Conservation (phyloP, 73 alveolate species). For the Halteria grandinella region DNA sequence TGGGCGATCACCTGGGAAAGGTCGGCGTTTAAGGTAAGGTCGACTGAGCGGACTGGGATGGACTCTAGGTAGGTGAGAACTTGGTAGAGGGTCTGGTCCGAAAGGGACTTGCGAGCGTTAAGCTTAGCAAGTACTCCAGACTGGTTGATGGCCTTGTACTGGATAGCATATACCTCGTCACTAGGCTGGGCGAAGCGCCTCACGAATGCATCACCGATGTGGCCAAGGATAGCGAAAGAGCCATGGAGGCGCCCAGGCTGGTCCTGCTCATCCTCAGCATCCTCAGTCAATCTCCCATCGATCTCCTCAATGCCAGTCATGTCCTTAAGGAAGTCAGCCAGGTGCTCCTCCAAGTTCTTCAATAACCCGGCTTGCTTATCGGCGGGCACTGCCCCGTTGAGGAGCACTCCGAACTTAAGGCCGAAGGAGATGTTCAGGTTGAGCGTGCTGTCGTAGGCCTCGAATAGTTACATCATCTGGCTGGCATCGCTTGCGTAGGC, state of each 20-base stretch:
- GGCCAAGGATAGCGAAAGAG: slow-evolving; percentile 14
- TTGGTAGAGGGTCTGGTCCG: slow-evolving; percentile 6
- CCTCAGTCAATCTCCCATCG: slow-evolving; percentile 9
- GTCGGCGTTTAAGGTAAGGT: slow-evolving; percentile 9
- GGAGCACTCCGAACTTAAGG: slow-evolving; percentile 28
- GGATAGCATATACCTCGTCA: neutral
- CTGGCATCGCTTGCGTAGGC: neutral
- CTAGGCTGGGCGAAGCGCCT: slow-evolving; percentile 24
- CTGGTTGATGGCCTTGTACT: slow-evolving; percentile 4
- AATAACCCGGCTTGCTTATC: slow-evolving; percentile 7
- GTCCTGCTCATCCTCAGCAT: neutral
- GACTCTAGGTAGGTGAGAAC: slow-evolving; percentile 10
- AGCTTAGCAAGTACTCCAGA: neutral
- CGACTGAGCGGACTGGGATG: slow-evolving; percentile 12
- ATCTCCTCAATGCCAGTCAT: slow-evolving; percentile 33
- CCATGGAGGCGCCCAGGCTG: slow-evolving; percentile 4
- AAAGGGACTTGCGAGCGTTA: neutral
- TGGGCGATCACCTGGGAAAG: neutral
- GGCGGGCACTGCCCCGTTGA: slow-evolving; percentile 2
- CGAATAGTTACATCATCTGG: slow-evolving; percentile 14
- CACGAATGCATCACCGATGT: slow-evolving; percentile 36
- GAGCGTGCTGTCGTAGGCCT: slow-evolving; percentile 13
- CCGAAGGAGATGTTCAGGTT: slow-evolving; percentile 1
- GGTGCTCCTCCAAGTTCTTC: neutral
- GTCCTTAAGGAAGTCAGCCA: slow-evolving; percentile 13